phyloP scores from a whole-genome alignment of 1,284 basidiomycete species.

The Ustilago xerochloae region DNA sequence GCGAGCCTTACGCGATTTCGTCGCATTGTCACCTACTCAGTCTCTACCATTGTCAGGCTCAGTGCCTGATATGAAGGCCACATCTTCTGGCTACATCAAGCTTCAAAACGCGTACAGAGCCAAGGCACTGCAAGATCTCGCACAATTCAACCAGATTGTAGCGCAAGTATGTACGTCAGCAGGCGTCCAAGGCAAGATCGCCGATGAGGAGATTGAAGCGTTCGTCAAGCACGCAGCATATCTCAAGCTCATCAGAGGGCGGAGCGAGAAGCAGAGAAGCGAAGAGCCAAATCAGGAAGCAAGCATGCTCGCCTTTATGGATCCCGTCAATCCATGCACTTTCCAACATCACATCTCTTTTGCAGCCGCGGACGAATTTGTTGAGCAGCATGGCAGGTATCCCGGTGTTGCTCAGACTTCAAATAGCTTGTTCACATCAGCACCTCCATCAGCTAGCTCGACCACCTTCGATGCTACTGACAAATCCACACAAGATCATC shows the following conservation, averaged over 20 bases:
- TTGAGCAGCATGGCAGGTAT: slow-evolving; percentile 67
- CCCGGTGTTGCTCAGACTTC: slow-evolving; percentile 67
- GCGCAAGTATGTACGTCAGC: slow-evolving; percentile 60
- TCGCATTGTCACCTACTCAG: slow-evolving; percentile 68
- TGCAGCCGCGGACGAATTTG: slow-evolving; percentile 70
- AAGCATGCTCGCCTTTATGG: slow-evolving; percentile 52
- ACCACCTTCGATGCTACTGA: not conserved
- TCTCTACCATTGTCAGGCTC: slow-evolving; percentile 75
- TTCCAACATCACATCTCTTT: slow-evolving; percentile 68
- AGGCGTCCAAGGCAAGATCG: slow-evolving; percentile 66
- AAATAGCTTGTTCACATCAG: not conserved
- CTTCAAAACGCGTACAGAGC: slow-evolving; percentile 82
- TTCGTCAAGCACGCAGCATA: slow-evolving; percentile 93
- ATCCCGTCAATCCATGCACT: slow-evolving; percentile 60
- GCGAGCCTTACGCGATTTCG: slow-evolving; percentile 76
- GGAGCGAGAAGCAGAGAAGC: slow-evolving; percentile 69
- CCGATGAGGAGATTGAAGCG: slow-evolving; percentile 74
- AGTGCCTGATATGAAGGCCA: slow-evolving; percentile 95
- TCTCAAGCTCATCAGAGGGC: slow-evolving; percentile 80
- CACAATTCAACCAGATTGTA: slow-evolving; percentile 69
- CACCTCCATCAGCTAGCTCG: not conserved
- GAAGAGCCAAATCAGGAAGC: slow-evolving; percentile 67
- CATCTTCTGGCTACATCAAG: slow-evolving; percentile 82
- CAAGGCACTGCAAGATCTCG: slow-evolving; percentile 78
- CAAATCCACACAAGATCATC: not conserved